Evolutionary conservation across 768 basidiomycete species (phyloP).

Genomic region (Russula lepida): DNA sequence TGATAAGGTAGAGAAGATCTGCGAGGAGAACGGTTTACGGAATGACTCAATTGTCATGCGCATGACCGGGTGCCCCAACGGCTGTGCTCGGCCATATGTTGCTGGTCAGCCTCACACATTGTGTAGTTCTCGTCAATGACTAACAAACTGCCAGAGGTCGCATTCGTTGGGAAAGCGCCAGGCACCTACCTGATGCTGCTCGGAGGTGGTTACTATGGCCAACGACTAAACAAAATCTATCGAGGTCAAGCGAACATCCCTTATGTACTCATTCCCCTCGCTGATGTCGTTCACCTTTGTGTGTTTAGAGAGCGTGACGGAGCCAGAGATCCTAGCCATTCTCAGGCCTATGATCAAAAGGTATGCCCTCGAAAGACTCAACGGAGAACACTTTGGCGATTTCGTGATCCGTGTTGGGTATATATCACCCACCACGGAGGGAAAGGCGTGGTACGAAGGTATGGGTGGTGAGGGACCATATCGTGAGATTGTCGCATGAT

Average conservation of each 20-base stretch:
- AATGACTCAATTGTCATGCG: slow-evolving; percentile 97
- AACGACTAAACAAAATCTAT: slow-evolving; percentile 94
- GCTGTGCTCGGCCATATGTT: slow-evolving; percentile 87
- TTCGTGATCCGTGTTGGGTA: slow-evolving; percentile 90
- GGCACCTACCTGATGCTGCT: slow-evolving; percentile 91
- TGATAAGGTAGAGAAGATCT: slow-evolving; percentile 91
- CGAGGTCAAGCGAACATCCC: slow-evolving; percentile 41
- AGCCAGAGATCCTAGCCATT: slow-evolving; percentile 86
- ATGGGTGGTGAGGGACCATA: slow-evolving; percentile 72
- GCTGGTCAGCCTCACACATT: slow-evolving; percentile 45
- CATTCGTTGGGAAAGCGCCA: slow-evolving; percentile 93
- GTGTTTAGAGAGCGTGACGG: slow-evolving; percentile 69
- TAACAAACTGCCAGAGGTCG: slow-evolving; percentile 54
- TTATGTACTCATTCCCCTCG: not conserved
- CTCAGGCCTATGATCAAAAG: slow-evolving; percentile 89
- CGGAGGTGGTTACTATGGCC: slow-evolving; percentile 91
- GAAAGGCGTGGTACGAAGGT: slow-evolving; percentile 79
- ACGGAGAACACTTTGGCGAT: slow-evolving; percentile 92
- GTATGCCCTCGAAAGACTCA: slow-evolving; percentile 78
- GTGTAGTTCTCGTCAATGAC: not conserved
- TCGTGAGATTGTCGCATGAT: slow-evolving; percentile 27
- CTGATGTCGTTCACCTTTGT: not conserved
- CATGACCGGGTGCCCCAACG: slow-evolving; percentile 96
- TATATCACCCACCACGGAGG: slow-evolving; percentile 76
- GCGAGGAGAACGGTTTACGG: slow-evolving; percentile 86